Evolutionary conservation across 768 basidiomycete genomes (phyloP), one percentile per base, ranked within the genome.

Genomic region (Tephrocybe sp.): DNA sequence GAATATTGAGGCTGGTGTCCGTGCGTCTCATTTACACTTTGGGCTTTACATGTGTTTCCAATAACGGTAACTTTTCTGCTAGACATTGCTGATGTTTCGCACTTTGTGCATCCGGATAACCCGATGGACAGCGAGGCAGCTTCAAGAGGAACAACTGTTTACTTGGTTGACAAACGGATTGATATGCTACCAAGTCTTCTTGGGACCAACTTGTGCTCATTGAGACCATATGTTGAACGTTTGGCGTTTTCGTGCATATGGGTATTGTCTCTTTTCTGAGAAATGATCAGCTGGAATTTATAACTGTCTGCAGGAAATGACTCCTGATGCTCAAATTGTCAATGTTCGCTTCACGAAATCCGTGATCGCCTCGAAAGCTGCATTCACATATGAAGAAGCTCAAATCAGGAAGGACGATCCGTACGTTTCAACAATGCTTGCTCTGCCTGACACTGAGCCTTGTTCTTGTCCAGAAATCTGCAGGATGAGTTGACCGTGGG

Each of bases 61-160:
- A 18, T 16, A 9, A 27, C 32, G 25, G 18, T 47, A 7, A n/a
- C n/a, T n/a, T n/a, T n/a, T n/a, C 39, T 27, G 15, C 22, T 59
- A 98, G 95, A 99, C 64, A 99, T 99, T 55, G 96, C 96, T 49
- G 97, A 99, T 63, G 96, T 99, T 2, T 97, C 96, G 5, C 85
- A 98, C 66, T 99, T 99, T 57, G 96, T 99, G 1, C 84, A 79
- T 45, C 76, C 94, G 1, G 92, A 95, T 60, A 99, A 89, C 34
- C 84, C 95, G 0, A 98, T 99, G 93, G 96, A 99, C 58, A 85
- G 73, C 36, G 96, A 99, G 66, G 96, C 96, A 18, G 91, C 94
- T n/a, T 80, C 93, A 15, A 77, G 96, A 52, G 96, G 96, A 4
- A 98, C 96, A 4, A 98, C 96, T 0, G 96, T 99, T 1, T 99